Conservation (phyloP, 1,284 basidiomycete genomes). For the Exobasidium cylindrosporum region DNA sequence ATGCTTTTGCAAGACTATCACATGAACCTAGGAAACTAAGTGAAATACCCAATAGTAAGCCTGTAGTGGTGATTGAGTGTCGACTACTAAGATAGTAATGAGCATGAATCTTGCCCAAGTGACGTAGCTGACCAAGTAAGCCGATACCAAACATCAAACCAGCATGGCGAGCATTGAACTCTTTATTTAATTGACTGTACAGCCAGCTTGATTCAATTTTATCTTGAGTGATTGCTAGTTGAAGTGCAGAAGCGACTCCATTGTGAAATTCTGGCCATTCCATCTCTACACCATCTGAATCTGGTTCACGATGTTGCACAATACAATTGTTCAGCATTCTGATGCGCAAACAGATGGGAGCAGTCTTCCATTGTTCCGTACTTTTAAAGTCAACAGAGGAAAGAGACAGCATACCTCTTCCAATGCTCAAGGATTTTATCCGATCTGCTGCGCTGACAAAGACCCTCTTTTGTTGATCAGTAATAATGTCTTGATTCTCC, state of each 20-base stretch:
- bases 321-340: constrained; percentile 21
- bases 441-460: constrained; percentile 29
- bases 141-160: constrained; percentile 92
- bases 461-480: not conserved
- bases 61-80: constrained; percentile 90
- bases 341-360: constrained; percentile 37
- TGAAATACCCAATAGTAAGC: constrained; percentile 82
- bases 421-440: constrained; percentile 41
- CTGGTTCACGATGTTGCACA: constrained; percentile 24
- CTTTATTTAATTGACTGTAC: constrained; percentile 31
- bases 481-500: constrained; percentile 8
- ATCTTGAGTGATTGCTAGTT: constrained; percentile 66
- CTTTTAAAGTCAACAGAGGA: constrained; percentile 33
- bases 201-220: constrained; percentile 50
- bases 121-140: constrained; percentile 80
- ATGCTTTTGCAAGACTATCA: constrained; percentile 81
- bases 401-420: constrained; percentile 49
- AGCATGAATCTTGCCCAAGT: constrained; percentile 78
- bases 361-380: constrained; percentile 41
- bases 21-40: constrained; percentile 85
- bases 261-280: constrained; percentile 97
- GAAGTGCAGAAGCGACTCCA: constrained; percentile 83
- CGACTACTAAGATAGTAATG: constrained; percentile 88
- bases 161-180: constrained; percentile 81
- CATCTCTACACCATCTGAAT: constrained; percentile 50